Base-by-base conservation (phyloP, 2,329 filamentous ascomycete species). In the Lachnellula suecica region DNA sequence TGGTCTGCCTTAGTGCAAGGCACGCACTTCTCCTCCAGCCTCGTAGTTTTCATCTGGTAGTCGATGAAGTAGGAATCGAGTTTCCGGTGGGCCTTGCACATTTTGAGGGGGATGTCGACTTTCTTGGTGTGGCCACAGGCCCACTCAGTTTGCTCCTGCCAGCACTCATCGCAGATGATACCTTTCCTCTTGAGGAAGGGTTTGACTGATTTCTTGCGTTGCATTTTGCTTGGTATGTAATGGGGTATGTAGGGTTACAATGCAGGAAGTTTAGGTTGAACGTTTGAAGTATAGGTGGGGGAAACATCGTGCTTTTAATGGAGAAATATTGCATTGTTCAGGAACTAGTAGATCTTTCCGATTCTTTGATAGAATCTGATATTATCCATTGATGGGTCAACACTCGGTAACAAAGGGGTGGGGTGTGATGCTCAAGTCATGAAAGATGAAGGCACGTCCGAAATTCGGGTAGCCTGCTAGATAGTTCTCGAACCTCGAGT, bases 101-200 rank as follows among this genome's bases (percentile, higher is more conserved):
- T 35, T 31, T 46, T 22, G 19, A 46, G 44, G 17, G 44, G 44
- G 4, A 27, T 46, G 19, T 20, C 8, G 10, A 35, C 13, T 9
- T 31, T 8, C 17, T 22, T 19, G 6, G 22, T 25, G n/a, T 46
- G 44, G 2, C 44, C 19, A 15, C 44, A 46, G 6, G 29, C 44
- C 17, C 22, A 46, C 15, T 46, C 44, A 4, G 27, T 24, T 46
- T 34, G 44, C 4, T 17, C 19, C 35, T 46, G 44, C 27, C 24
- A 31, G 29, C 44, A 46, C 9, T 22, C 10, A 22, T 46, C 27
- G 44, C 43, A 45, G 17, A 46, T 37, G 17, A 46, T 46, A 22
- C 44, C 44, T 4, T 37, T 46, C 22, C 22, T 46, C 27, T 46
- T 46, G 44, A 46, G 44, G n/a, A 44, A 27, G 8, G 44, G 25